Base-by-base conservation (phyloP, 148 eudicot species). In the Fagopyrum esculentum region DNA sequence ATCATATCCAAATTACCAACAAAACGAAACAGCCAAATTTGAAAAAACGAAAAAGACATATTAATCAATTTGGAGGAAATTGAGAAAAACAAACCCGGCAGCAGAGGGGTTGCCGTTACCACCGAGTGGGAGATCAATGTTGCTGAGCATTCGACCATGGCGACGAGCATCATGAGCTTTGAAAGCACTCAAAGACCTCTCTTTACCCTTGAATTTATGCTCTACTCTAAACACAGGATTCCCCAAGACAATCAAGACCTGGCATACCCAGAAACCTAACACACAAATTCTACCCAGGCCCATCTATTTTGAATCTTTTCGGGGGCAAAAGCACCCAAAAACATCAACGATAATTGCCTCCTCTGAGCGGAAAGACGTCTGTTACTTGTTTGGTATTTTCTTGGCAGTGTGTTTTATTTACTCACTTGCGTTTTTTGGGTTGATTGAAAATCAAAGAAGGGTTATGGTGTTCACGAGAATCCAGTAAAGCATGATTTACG, bases 71-170 rank as follows among this genome's bases (percentile, higher is more conserved):
- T 29, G 22, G 60, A 40, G 61, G 70, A 51, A 60, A 77, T n/a
- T 9, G 71, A 69, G 63, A 5, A 72, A 48, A 80, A 71, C 87
- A 75, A 79, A 92, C 97, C 90, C 92, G 60, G 91, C 71, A 78
- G 79, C 89, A 11, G 89, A 82, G 52, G 97, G 95, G 59, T 83
- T 78, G 46, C 90, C 86, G 76, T 88, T 84, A 68, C 97, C 97
- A 74, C 95, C 97, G 76, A 92, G 79, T 35, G 91, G 87, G 9
- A 90, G 70, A 82, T 92, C 95, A 73, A 90, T 68, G 19, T 82
- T 77, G 22, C 85, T 73, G n/a, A 92, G 85, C 72, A 83, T 80
- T 74, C 97, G 75, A 6, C 91, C 91, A 73, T 92, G 97, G 9
- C 95, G 91, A 45, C 69, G 76, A 47, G 26, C 55, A 83, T 92